Conservation (phyloP, 139 green algal species). For the Zygnema circumcarinatum region DNA sequence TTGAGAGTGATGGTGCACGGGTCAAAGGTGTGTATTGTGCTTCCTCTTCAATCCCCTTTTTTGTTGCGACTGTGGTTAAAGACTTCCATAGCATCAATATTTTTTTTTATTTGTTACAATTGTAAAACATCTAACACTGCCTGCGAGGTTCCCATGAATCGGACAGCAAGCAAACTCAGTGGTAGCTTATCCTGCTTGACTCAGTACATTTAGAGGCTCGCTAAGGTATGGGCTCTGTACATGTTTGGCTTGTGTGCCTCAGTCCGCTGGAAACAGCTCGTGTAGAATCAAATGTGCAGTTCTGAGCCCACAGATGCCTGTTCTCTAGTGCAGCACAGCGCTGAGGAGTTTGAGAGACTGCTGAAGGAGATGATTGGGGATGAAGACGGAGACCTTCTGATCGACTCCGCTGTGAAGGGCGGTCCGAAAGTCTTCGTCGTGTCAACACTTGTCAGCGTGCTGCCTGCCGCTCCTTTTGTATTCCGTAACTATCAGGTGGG, state of each 20-base stretch:
- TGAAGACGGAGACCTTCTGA: conserved; percentile 45
- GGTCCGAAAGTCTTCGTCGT: conserved; percentile 71
- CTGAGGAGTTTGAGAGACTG: conserved; percentile 81
- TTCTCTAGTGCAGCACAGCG: conserved; percentile 92
- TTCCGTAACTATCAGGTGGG: conserved; percentile 90
- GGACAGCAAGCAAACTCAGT: no score
- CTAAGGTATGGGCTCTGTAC: no score
- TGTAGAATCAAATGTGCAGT: no score
- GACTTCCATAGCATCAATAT: no score
- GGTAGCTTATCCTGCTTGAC: no score
- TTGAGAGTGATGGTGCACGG: conserved; percentile 81
- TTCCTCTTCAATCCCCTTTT: background rate
- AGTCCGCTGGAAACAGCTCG: background rate
- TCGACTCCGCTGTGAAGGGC: conserved; percentile 46
- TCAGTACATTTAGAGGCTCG: no score
- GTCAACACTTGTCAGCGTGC: conserved; percentile 78
- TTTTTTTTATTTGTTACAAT: background rate
- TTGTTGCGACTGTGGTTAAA: no score
- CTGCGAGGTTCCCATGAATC: background rate
- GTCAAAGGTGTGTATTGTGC: conserved; percentile 67
- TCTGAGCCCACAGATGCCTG: no score
- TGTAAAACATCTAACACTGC: background rate
- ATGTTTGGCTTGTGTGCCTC: background rate
- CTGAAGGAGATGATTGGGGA: conserved; percentile 71
- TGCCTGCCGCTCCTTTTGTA: conserved; percentile 82